Base-by-base conservation (phyloP, 169 alveolate species). In the Eimeria zaria region DNA sequence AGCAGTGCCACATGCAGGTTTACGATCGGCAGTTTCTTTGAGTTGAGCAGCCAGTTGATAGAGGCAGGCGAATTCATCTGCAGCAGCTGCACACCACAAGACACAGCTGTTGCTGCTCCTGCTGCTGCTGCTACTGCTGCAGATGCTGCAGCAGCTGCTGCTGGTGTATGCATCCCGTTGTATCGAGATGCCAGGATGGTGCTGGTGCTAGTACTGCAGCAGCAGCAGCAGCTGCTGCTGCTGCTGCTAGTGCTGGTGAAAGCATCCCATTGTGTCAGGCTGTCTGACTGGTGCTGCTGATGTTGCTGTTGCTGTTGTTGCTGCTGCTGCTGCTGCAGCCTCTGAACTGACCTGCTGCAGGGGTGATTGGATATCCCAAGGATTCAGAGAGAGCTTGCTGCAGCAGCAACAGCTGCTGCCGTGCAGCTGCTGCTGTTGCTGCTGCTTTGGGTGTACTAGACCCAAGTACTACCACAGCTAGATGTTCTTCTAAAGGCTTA, bases 401-500 rank as follows among this genome's bases (percentile, higher is more conserved):
- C 84, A 74, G 84, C 84, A 74, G 84, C 51, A 74, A 55, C 84
- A 74, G 84, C 55, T 74, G 84, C 84, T 74, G 84, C 84, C 36
- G 84, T n/a, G n/a, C n/a, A n/a, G n/a, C n/a, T 22, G 48, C 60
- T 36, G 33, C 55, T 74, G 84, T 20, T 27, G 78, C 55, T 41
- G 84, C 60, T 41, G 84, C 55, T 74, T 33, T 16, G 30, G 8
- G 7, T 22, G 84, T 9, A 3, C 41, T 27, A 62, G 74, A 2
- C 3, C 39, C 74, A 27, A 27, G 3, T 12, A 12, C 74, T 62
- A 27, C 4, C 16, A 39, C 74, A 27, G 22, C 74, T 27, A 62
- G 12, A 20, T 24, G 27, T 74, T 18, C 55, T 27, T 41, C 60
- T 20, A 44, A 36, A 36, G 84, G 12, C 30, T 74, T 5, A 39